Base-by-base conservation (phyloP, 2,329 filamentous ascomycete species). In the Paecilomyces niveus region DNA sequence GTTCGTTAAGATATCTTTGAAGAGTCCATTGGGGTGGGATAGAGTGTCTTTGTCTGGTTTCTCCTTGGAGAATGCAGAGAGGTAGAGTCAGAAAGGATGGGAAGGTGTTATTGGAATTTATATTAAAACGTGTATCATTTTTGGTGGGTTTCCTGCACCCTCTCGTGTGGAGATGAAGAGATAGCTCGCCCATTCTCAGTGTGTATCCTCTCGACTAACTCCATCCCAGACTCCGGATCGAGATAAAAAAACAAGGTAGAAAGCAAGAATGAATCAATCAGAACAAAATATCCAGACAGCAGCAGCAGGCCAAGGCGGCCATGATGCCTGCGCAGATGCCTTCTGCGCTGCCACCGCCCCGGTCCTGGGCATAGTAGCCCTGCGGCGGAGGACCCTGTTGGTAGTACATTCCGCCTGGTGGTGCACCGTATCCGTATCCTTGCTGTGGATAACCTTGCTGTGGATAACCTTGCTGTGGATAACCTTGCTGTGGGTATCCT, bases 231-330 rank as follows among this genome's bases (percentile, higher is more conserved):
- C 39, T 45, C 39, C 39, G 18, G 15, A 45, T 1, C 5, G 18
- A 18, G 21, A 45, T 4, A 22, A 29, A 57, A 15, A 24, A 39
- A 21, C 2, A 11, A 39, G 32, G 15, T 4, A 54, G 35, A 15
- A 15, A 26, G 18, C 26, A 31, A 24, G 22, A 32, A 24, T n/a
- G 11, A 26, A n/a, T n/a, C 53, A 51, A 50, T 45, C 72, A 76
- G 58, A 77, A 78, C 56, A 78, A 63, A 54, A 76, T 72, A 69
- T 80, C 78, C 69, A 80, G 72, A 67, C 78, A 81, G 65, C 78
- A 81, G 64, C 78, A 81, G 62, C 78, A 79, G 8, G 78, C 78
- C 58, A 80, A 56, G 18, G 75, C 78, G 53, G 75, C 78, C 63
- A 79, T 65, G 15, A 81, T 69, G 67, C 78, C 78, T 1, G 78